Evolutionary conservation across 495 filamentous ascomycete genomes (phyloP).

Genomic region (Staphylotrichum tortipilum): DNA sequence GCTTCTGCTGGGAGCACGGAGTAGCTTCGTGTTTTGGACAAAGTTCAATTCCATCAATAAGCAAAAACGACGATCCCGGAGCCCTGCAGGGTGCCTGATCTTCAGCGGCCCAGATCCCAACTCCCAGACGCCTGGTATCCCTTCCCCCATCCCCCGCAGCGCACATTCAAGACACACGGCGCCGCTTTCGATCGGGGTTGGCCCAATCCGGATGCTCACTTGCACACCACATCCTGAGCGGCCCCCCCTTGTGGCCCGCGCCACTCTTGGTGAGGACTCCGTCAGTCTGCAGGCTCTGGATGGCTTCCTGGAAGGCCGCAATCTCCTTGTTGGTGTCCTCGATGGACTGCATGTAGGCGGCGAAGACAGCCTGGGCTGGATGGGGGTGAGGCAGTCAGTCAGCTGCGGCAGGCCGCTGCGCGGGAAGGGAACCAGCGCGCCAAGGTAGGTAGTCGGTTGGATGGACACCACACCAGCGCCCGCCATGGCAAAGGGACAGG

Average conservation of each 20-base stretch:
- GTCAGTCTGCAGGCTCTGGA: conserved; percentile 32
- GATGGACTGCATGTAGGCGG: conserved; percentile 31
- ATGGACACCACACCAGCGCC: no score
- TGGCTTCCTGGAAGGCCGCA: conserved; percentile 31
- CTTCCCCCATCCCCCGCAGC: not conserved
- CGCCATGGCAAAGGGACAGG: no score
- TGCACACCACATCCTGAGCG: conserved; percentile 42
- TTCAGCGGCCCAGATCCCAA: not conserved
- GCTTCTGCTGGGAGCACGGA: no score
- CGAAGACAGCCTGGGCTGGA: conserved; percentile 33
- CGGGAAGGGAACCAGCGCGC: no score
- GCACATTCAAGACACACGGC: not conserved
- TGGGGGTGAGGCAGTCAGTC: conserved; percentile 12
- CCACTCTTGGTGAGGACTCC: conserved; percentile 33
- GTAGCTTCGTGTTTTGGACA: no score
- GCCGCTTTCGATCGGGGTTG: conserved; percentile 4
- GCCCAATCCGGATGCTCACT: conserved; percentile 44
- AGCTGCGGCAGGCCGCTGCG: not conserved
- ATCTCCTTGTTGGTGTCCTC: conserved; percentile 33
- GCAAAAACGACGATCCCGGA: no score
- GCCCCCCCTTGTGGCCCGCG: conserved; percentile 37
- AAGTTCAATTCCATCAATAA: no score
- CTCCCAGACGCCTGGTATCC: not conserved
- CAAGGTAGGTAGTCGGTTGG: no score
- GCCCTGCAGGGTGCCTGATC: no score